Percentiles rank a stretch among this genome's conserved stretches.
These are phyloP conservation scores for Entomortierella lignicola DNA, from an alignment of 192 early-diverging fungal genomes.

Conservation along the genomic window DNA sequence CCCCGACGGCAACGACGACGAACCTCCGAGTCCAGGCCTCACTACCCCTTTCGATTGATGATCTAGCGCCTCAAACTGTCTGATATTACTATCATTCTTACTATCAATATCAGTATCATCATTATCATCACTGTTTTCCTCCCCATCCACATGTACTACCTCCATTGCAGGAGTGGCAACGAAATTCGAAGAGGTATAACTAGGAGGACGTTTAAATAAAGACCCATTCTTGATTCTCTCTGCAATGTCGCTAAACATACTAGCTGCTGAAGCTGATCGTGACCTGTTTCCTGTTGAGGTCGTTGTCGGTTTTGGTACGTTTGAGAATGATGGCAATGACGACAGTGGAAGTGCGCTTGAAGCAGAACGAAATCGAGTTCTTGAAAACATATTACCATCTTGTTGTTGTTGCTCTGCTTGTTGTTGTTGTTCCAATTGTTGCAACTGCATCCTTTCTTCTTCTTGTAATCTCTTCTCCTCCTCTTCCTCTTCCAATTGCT, in stretches of 20 bases:
- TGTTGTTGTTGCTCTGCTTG: background rate
- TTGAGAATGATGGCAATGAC: too few species aligned
- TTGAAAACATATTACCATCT: too few species aligned
- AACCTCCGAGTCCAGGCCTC: background rate
- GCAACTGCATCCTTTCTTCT: background rate
- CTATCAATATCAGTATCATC: background rate
- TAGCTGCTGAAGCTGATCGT: constrained; percentile 35
- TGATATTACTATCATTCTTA: background rate
- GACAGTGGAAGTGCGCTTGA: constrained; percentile 7
- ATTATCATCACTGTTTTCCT: too few species aligned
- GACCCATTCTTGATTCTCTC: constrained; percentile 40
- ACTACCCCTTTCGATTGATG: too few species aligned
- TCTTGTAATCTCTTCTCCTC: constrained; percentile 12
- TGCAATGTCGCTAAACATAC: constrained; percentile 46
- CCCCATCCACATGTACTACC: too few species aligned
- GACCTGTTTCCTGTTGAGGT: constrained; percentile 22
- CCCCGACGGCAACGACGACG: too few species aligned
- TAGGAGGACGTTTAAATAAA: constrained; percentile 16
- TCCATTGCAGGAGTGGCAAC: too few species aligned
- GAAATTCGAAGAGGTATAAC: background rate
- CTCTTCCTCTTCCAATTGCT: constrained; percentile 10
- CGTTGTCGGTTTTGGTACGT: background rate
- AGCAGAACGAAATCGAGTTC: too few species aligned
- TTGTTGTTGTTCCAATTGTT: background rate
- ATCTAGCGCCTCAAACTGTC: too few species aligned